These are phyloP conservation scores for Alternaria triticimaculans DNA, from an alignment of 2,329 filamentous ascomycete species.

Conservation along the genomic window DNA sequence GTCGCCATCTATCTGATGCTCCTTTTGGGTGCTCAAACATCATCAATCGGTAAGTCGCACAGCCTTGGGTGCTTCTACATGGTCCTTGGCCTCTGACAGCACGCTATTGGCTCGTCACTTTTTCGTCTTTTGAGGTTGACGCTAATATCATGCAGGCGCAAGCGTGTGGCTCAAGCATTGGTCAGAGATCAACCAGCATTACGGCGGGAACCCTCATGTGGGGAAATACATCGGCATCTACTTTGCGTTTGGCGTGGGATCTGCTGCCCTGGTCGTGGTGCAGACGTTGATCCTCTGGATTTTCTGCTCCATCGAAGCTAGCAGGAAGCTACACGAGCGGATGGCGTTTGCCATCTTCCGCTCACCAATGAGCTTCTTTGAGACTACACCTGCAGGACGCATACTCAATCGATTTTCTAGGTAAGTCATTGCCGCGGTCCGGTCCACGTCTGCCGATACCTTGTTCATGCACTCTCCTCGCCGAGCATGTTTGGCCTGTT, in stretches of 20 bases:
- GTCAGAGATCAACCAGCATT: constrained; percentile 77
- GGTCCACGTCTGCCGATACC: constrained; percentile 9
- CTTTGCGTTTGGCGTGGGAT: constrained; percentile 90
- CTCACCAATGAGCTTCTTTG: constrained; percentile 98
- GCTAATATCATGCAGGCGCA: constrained; percentile 61
- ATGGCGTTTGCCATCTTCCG: constrained; percentile 98
- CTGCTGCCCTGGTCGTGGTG: constrained; percentile 81
- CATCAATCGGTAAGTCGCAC: constrained; percentile 71
- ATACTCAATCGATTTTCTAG: constrained; percentile 97
- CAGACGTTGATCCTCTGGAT: constrained; percentile 98
- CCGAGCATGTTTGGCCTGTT: background rate
- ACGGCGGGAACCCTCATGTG: constrained; percentile 73
- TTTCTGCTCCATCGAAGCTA: constrained; percentile 99
- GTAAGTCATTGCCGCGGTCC: constrained; percentile 54
- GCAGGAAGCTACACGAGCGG: constrained; percentile 91
- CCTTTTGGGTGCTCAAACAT: constrained; percentile 79
- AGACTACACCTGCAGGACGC: constrained; percentile 93
- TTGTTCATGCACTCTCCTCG: background rate
- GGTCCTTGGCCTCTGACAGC: background rate
- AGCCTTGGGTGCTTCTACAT: background rate
- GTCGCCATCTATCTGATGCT: constrained; percentile 80
- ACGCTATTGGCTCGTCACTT: constrained; percentile 28
- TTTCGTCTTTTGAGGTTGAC: constrained; percentile 14
- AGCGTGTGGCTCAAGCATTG: constrained; percentile 94
- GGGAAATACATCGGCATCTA: constrained; percentile 95